Evolutionary conservation across 2,329 filamentous ascomycete genomes (phyloP), one percentile per base, ranked within the genome.

Genomic region (Paecilomyces variotii): DNA sequence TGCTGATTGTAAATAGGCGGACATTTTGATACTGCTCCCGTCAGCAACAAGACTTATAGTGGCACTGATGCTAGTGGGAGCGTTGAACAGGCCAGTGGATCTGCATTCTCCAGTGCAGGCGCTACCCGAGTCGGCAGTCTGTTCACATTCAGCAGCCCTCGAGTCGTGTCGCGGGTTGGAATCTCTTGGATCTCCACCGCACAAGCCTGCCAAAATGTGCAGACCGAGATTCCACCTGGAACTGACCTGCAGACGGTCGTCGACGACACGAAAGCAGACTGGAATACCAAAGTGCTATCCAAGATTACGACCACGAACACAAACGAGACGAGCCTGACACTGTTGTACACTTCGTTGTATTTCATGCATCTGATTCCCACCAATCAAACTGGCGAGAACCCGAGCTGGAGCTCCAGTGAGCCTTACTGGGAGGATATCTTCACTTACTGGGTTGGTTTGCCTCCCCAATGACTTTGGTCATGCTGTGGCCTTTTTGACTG

Each of bases 391-490:
- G 86, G 85, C 0, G 87, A 90, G 67, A 90, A 89, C 60, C 86
- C 87, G 0, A 71, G 79, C 0, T 90, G 87, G 87, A 68, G 74
- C 1, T 86, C 84, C 1, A 64, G 68, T 0, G 87, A 90, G 68
- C 87, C 87, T 1, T 89, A 88, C 65, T 90, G 87, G 65, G 84
- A 88, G 59, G 87, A 90, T 59, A 83, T 87, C 14, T 89, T 88
- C 66, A 89, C 87, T 0, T 80, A 87, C 25, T 90, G 87, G 87
- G 70, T 72, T 63, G 26, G 64, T 57, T 27, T 34, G 14, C 19
- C 30, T 55, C n/a, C 9, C 54, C 14, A 25, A 34, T 24, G 19
- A 4, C 11, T 9, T 35, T 10, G n/a, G 4, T 34, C 30, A 11
- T 34, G 9, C 14, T 11, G 30, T 32, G 4, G 39, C 39, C 74